phyloP scores from a whole-genome alignment of 2,329 filamentous ascomycete genomes.

The Mycocentrospora acerina region DNA sequence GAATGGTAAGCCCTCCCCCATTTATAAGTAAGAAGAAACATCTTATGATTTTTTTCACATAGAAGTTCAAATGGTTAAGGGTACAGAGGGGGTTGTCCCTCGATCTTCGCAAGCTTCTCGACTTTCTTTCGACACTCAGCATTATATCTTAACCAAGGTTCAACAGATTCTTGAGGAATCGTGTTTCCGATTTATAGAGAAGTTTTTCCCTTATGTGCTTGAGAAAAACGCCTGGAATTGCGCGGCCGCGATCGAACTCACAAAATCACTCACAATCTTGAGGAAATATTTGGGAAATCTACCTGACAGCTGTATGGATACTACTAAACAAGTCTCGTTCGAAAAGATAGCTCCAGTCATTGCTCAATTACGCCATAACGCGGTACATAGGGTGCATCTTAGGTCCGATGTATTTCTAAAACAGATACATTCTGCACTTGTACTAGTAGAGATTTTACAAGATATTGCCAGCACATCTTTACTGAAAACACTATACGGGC shows the following conservation, averaged over 20 bases:
- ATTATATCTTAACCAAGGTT: background rate
- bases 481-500: background rate
- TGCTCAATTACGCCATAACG: slow-evolving; percentile 1
- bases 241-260: slow-evolving; percentile 5
- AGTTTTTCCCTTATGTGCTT: slow-evolving; percentile 1
- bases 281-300: background rate
- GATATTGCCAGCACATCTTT: background rate
- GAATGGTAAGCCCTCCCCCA: too few relatives aligned
- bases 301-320: slow-evolving; percentile 2
- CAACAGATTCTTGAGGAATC: slow-evolving; percentile 2
- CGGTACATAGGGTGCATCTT: slow-evolving; percentile 4
- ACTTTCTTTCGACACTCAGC: slow-evolving; percentile 2
- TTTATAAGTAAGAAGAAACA: too few relatives aligned
- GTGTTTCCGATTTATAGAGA: slow-evolving; percentile 1
- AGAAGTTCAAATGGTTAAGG: too few relatives aligned
- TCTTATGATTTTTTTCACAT: too few relatives aligned
- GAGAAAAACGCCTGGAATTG: background rate
- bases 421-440: background rate
- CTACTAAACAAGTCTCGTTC: background rate
- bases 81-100: too few relatives aligned
- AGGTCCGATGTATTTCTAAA: background rate
- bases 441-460: background rate
- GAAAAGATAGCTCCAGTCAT: background rate
- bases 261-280: slow-evolving; percentile 1
- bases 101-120: too few relatives aligned